These are phyloP conservation scores for Boletus patriciae DNA, from an alignment of 768 basidiomycete genomes.

Conservation along the genomic window DNA sequence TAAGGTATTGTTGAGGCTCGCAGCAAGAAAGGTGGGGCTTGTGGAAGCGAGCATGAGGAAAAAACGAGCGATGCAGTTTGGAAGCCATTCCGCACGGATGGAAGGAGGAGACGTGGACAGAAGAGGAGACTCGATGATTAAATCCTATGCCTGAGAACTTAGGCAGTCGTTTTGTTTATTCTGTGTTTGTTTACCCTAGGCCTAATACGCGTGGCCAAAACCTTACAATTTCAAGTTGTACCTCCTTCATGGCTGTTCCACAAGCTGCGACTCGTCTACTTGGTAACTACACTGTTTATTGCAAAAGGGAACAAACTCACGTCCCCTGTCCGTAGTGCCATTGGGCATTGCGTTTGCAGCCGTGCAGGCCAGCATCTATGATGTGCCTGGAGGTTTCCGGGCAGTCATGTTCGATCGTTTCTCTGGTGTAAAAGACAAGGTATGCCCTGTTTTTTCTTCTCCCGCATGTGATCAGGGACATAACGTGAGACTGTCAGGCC, in stretches of 20 bases:
- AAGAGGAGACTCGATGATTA: constrained; percentile 48
- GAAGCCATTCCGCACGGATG: constrained; percentile 84
- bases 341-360: constrained; percentile 44
- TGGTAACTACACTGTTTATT: constrained; percentile 36
- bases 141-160: background rate
- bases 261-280: constrained; percentile 50
- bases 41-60: constrained; percentile 70
- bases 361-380: constrained; percentile 54
- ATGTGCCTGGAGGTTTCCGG: constrained; percentile 88
- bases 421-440: constrained; percentile 82
- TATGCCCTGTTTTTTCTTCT: constrained; percentile 33
- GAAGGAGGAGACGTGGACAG: constrained; percentile 52
- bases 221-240: background rate
- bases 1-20: constrained; percentile 79
- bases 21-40: constrained; percentile 72
- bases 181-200: constrained; percentile 25
- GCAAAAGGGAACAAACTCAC: constrained; percentile 11
- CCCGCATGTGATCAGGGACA: too few species aligned
- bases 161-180: constrained; percentile 20
- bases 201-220: background rate
- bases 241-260: constrained; percentile 49
- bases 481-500: constrained; percentile 50
- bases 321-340: constrained; percentile 22
- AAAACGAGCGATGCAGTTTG: constrained; percentile 98
- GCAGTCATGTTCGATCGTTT: constrained; percentile 99